Base-by-base conservation (phyloP, 2,329 filamentous ascomycete genomes). In the Aspergillus carbonarius region DNA sequence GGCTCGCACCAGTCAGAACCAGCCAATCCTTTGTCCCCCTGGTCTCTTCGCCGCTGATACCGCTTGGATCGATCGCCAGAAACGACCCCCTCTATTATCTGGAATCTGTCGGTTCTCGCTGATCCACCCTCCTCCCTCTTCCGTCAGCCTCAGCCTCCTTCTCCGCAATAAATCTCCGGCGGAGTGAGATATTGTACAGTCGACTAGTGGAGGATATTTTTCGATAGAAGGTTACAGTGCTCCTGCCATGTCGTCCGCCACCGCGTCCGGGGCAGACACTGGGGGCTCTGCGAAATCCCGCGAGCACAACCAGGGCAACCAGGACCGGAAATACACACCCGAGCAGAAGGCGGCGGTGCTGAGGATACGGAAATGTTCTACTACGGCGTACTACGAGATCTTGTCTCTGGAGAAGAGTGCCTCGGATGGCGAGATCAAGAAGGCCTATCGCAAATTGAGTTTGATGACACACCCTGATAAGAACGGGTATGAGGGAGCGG, bases 391-490 rank as follows among this genome's bases (percentile, higher is more conserved):
- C 77, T 99, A 99, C 80, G 95, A 98, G 74, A 98, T 99, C 67
- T 80, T 99, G 32, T 88, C 87, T 20, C 78, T 97, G 50, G 84
- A 88, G 67, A 81, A 82, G 63, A 87, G 89, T 62, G 77, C 80
- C 51, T 86, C 86, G 50, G 93, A 98, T 67, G 77, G 82, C 62
- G 93, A 98, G 70, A 92, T 99, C 73, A 99, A 98, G 77, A 98
- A 98, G 81, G 93, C 95, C 6, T 99, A 99, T 79, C 86, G 93
- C 71, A 98, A 96, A 79, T 84, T 96, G 74, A 95, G 90, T 73
- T 81, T 99, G 70, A 83, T 98, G 71, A 99, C 95, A 60, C 95
- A 99, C 81, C 95, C 95, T 63, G 95, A 99, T 82, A 99, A 99
- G 82, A 99, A 99, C 82, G 93, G 93, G 52, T 93, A 97, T 74